Conservation (phyloP, 75 land plant genomes). For the Pinus tabuliformis region DNA sequence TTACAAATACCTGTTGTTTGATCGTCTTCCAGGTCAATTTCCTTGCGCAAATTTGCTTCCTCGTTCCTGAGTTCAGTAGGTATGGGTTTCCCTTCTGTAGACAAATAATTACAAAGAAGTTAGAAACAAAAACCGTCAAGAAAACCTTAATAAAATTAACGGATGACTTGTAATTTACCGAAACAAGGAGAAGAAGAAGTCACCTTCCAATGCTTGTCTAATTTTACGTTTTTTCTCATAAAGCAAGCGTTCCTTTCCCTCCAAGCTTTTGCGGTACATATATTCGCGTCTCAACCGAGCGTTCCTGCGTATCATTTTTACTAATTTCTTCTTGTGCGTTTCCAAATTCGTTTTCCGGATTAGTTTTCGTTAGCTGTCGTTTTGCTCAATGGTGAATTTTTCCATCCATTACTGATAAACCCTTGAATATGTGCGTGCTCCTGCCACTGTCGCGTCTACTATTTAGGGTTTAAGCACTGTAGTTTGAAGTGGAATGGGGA, state of each 20-base stretch:
- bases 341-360: too few relatives aligned
- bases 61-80: constrained; percentile 97
- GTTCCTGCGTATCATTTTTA: constrained; percentile 71
- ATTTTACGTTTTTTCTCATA: constrained; percentile 98
- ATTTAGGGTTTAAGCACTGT: too few relatives aligned
- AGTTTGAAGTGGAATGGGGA: too few relatives aligned
- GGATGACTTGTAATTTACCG: neutral
- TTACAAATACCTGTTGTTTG: constrained; percentile 62
- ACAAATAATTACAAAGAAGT: neutral
- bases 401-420: too few relatives aligned
- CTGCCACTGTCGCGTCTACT: too few relatives aligned
- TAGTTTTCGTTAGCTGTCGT: too few relatives aligned
- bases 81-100: constrained; percentile 90
- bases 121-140: neutral
- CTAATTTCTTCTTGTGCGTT: too few relatives aligned
- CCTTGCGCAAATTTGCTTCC: constrained; percentile 77
- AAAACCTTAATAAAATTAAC: neutral
- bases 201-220: constrained; percentile 81
- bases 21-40: constrained; percentile 96
- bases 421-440: too few relatives aligned
- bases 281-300: constrained; percentile 90
- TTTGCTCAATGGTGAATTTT: too few relatives aligned
- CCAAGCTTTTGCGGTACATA: constrained; percentile 91
- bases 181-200: constrained; percentile 2
- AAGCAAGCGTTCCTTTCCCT: constrained; percentile 84